Base-by-base conservation (phyloP, 495 filamentous ascomycete genomes). In the Aspergillus asperescens region DNA sequence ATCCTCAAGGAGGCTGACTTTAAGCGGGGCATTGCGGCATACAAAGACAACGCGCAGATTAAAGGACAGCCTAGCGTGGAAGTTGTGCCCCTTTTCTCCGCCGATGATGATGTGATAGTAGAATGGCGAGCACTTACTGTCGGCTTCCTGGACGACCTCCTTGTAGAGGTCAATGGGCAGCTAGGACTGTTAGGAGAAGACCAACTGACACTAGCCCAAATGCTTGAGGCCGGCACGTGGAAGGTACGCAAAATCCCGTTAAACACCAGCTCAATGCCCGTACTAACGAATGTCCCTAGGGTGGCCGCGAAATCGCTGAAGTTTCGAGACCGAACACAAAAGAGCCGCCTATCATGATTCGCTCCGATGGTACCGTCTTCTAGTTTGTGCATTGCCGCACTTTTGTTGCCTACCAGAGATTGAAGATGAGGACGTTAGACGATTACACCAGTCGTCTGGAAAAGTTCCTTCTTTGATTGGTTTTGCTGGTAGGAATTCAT, bases 321-420 rank as follows among this genome's bases (percentile, higher is more conserved):
- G 88, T 96, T 46, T 94, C 88, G 50, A 78, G 93, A 54, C 93
- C 93, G 6, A 96, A 96, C 62, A 97, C 94, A 35, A 96, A 94
- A 72, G 89, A 92, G 62, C 90, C 94, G 16, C 93, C 93, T 4
- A 97, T 98, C 61, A 85, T 96, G 74, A 96, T 97, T 57, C 79
- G 95, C 48, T 94, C 88, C 54, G 93, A 98, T 65, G 93, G 93
- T 39, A 97, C 93, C 7, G 90, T 98, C 47, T 96, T 98, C 65
- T 96, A 83, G 68, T 68, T 58, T 58, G 34, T 12, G 7, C 32
- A 35, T 35, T 35, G 13, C 32, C 52, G 46, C 62, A 48, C 54
- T 52, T 27, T 20, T 50, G 24, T n/a, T n/a, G n/a, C n/a, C n/a
- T n/a, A n/a, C n/a, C n/a, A n/a, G n/a, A n/a, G n/a, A n/a, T n/a